Conservation (phyloP, 129 eudicot genomes). For the Artemisia argyi region DNA sequence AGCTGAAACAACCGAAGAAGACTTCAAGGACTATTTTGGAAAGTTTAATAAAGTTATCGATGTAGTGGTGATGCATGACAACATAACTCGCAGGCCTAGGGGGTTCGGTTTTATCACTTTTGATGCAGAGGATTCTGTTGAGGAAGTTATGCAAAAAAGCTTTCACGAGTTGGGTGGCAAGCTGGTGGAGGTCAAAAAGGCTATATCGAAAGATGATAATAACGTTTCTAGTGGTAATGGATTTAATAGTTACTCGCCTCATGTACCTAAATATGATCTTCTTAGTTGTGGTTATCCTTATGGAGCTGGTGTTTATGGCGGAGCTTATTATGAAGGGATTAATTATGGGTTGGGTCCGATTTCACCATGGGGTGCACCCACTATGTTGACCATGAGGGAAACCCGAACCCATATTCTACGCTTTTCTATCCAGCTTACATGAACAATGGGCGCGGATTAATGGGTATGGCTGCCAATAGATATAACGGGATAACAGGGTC, state of each 20-base stretch:
- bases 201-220: constrained; percentile 4
- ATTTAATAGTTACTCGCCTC: background rate
- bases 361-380: background rate
- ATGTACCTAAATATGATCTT: background rate
- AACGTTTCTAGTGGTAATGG: background rate
- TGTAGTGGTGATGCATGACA: constrained; percentile 13
- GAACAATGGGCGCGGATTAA: background rate
- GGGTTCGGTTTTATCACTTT: constrained; percentile 10
- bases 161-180: constrained; percentile 12
- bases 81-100: constrained; percentile 7
- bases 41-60: constrained; percentile 3
- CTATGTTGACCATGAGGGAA: too few species aligned
- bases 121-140: constrained; percentile 8
- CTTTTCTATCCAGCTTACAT: background rate
- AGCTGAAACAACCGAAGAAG: background rate
- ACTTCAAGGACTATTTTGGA: constrained; percentile 2
- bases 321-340: background rate
- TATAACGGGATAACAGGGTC: background rate
- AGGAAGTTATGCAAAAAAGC: background rate
- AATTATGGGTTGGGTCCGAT: background rate
- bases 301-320: background rate
- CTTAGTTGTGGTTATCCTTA: background rate
- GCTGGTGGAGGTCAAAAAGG: constrained; percentile 6
- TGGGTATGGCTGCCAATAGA: background rate
- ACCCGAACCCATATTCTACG: too few species aligned